These are phyloP conservation scores for Hypoxylon sp. DNA, from an alignment of 2,329 filamentous ascomycete species.

Conservation along the genomic window DNA sequence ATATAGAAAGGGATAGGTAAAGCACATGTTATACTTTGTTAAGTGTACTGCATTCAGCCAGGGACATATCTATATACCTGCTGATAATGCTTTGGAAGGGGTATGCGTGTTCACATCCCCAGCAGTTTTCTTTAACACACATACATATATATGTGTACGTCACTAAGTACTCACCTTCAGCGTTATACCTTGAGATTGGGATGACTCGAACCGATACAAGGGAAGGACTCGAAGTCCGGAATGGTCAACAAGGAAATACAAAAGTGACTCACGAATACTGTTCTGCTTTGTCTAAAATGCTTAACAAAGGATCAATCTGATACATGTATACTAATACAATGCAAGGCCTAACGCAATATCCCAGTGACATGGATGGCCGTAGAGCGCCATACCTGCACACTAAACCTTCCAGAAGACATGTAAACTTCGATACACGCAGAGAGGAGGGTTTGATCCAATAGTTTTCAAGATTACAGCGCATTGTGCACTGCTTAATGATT, in stretches of 20 bases:
- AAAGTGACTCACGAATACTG: background rate
- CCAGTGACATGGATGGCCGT: background rate
- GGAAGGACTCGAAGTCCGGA: too few relatives aligned
- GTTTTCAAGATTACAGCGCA: conserved; percentile 11
- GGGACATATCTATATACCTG: background rate
- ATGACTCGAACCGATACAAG: too few relatives aligned
- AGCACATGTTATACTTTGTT: background rate
- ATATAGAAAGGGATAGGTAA: background rate
- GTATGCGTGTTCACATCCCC: too few relatives aligned
- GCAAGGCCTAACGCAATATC: conserved; percentile 1
- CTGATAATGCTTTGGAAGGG: background rate
- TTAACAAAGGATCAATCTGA: background rate
- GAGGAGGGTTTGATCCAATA: conserved; percentile 13
- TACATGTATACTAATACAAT: background rate
- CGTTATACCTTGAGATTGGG: too few relatives aligned
- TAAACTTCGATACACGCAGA: background rate
- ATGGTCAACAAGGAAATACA: background rate
- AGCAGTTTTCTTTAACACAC: background rate
- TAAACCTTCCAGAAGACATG: conserved; percentile 3
- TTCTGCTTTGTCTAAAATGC: background rate
- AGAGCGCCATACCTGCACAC: conserved; percentile 2
- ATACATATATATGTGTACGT: background rate
- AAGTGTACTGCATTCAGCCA: background rate
- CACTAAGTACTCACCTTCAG: background rate
- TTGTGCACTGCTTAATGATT: conserved; percentile 6